Conservation (phyloP, 2,329 filamentous ascomycete genomes). For the Cladobotryum protrusum region DNA sequence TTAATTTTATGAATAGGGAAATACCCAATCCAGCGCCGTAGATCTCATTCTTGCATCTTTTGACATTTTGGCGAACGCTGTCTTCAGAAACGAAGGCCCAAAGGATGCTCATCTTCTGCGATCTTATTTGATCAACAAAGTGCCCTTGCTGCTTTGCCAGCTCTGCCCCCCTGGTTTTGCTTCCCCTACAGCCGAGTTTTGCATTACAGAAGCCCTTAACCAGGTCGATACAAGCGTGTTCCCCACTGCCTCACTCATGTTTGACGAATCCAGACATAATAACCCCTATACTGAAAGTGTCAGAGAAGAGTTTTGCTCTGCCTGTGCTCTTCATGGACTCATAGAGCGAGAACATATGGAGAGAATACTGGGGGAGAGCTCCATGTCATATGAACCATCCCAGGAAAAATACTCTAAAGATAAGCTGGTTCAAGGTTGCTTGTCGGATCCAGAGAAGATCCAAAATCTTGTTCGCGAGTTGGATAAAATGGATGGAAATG, state of each 20-base stretch:
- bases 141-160: slow-evolving; percentile 48
- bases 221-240: slow-evolving; percentile 79
- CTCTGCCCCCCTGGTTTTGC: slow-evolving; percentile 61
- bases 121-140: slow-evolving; percentile 74
- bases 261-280: slow-evolving; percentile 51
- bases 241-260: slow-evolving; percentile 53
- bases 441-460: slow-evolving; percentile 66
- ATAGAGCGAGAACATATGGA: slow-evolving; percentile 73
- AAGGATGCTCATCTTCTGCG: slow-evolving; percentile 66
- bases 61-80: slow-evolving; percentile 80
- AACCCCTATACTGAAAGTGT: slow-evolving; percentile 54
- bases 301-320: slow-evolving; percentile 73
- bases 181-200: slow-evolving; percentile 66
- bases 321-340: slow-evolving; percentile 83
- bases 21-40: slow-evolving; percentile 68
- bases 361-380: slow-evolving; percentile 74
- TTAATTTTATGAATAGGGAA: slow-evolving; percentile 46
- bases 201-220: slow-evolving; percentile 65
- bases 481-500: slow-evolving; percentile 87
- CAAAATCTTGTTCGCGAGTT: slow-evolving; percentile 74
- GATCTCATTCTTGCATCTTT: slow-evolving; percentile 86
- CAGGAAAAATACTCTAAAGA: slow-evolving; percentile 73
- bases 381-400: slow-evolving; percentile 70
- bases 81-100: slow-evolving; percentile 57
- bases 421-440: slow-evolving; percentile 69